Percentiles rank a stretch among this genome's conserved stretches.
Conservation (phyloP, 148 eudicot genomes). For the Pouteria glomerata region DNA sequence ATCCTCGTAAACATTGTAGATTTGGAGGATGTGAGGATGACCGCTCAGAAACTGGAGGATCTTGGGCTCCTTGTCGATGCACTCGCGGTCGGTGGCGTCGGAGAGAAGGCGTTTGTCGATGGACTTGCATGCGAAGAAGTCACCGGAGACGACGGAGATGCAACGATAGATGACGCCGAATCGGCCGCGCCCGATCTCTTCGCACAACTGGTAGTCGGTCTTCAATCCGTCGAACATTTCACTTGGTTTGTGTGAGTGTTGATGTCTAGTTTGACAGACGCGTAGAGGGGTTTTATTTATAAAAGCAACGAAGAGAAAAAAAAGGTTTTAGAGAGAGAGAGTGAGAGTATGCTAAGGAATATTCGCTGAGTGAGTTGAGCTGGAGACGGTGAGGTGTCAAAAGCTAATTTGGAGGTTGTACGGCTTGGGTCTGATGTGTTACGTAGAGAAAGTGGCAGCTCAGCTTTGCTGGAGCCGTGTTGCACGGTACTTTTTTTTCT, state of each 20-base stretch:
- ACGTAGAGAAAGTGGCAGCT: too few relatives aligned
- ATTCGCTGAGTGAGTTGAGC: too few relatives aligned
- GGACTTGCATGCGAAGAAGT: slow-evolving; percentile 60
- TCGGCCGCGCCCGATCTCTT: slow-evolving; percentile 82
- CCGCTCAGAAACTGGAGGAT: slow-evolving; percentile 27
- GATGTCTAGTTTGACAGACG: neutral
- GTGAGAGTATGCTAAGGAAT: too few relatives aligned
- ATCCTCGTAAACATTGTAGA: slow-evolving; percentile 35
- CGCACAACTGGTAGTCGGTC: slow-evolving; percentile 53
- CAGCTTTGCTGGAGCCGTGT: too few relatives aligned
- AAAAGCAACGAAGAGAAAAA: too few relatives aligned
- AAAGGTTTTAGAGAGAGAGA: too few relatives aligned
- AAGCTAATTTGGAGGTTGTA: too few relatives aligned
- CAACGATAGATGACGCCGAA: slow-evolving; percentile 81
- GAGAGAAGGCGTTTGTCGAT: slow-evolving; percentile 50
- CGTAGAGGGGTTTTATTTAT: neutral
- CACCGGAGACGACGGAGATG: slow-evolving; percentile 28
- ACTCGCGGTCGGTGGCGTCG: slow-evolving; percentile 51
- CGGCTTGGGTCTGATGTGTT: too few relatives aligned
- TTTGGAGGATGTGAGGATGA: slow-evolving; percentile 27
- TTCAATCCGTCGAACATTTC: slow-evolving; percentile 51
- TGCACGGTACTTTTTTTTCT: too few relatives aligned
- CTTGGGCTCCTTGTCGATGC: slow-evolving; percentile 44
- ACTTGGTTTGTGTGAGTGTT: neutral
- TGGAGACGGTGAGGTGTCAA: too few relatives aligned